These are phyloP conservation scores for Dactylonectria estremocensis DNA, from an alignment of 2,329 filamentous ascomycete genomes.

Conservation along the genomic window DNA sequence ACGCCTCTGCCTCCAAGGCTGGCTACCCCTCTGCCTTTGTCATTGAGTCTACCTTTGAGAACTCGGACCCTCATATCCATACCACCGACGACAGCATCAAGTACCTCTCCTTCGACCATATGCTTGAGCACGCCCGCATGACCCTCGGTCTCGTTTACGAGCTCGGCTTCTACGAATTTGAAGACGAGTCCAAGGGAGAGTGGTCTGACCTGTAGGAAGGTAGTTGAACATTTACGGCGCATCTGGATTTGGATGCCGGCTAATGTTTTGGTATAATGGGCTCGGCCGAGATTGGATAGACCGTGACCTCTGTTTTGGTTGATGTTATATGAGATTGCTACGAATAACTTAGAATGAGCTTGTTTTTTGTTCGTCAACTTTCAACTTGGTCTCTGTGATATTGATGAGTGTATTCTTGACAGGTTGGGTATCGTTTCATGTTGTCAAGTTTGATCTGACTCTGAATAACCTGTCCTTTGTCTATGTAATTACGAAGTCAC, in stretches of 20 bases:
- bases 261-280: slow-evolving; percentile 18
- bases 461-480: slow-evolving; percentile 35
- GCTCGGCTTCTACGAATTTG: slow-evolving; percentile 82
- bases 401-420: background rate
- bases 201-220: slow-evolving; percentile 55
- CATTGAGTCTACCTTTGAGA: slow-evolving; percentile 80
- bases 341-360: slow-evolving; percentile 5
- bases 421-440: slow-evolving; percentile 24
- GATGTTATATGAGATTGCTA: background rate
- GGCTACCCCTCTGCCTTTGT: slow-evolving; percentile 84
- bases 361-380: background rate
- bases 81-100: slow-evolving; percentile 79
- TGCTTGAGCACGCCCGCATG: slow-evolving; percentile 91
- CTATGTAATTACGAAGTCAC: slow-evolving; percentile 31
- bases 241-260: slow-evolving; percentile 5
- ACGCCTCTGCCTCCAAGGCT: slow-evolving; percentile 80
- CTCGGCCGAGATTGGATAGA: slow-evolving; percentile 2
- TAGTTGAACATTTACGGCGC: background rate
- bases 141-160: slow-evolving; percentile 89
- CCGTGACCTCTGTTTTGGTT: background rate
- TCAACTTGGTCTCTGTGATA: background rate
- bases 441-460: slow-evolving; percentile 7
- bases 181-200: slow-evolving; percentile 54
- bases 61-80: slow-evolving; percentile 79
- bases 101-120: slow-evolving; percentile 86